Evolutionary conservation across 345 rosid species (phyloP), one percentile per base, ranked within the genome.

Genomic region (Gossypium turneri): DNA sequence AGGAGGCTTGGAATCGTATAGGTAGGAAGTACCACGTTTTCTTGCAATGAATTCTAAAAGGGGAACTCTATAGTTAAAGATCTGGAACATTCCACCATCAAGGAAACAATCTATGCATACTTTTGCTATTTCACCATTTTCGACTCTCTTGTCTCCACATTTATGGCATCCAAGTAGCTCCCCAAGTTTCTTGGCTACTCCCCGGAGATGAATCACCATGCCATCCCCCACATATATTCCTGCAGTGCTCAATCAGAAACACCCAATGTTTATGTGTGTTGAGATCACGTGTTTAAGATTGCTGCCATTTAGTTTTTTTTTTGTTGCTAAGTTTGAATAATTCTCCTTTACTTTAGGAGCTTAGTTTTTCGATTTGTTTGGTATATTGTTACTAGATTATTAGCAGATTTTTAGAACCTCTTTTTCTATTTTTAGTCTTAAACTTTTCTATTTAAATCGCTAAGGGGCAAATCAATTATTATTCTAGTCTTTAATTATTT

Each of bases 1-100:
- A 0, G 20, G 56, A 15, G 56, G 56, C 19, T 90, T 97, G 68
- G 92, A 82, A 45, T 80, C 3, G 45, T 88, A 89, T 0, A 87
- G 89, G 11, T 92, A 85, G 83, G 97, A 94, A 0, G 98, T 94
- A 47, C 98, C 98, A 12, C 62, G 6, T 58, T 2, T 3, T 4
- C 34, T 22, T 0, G 0, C 0, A 4, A 0, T 1, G 27, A 9
- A 57, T 2, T 44, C 9, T 9, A 0, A 0, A 7, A 0, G 0
- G 3, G 60, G 1, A 9, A 56, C 60, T 9, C 50, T 50, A 16
- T 64, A 41, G 0, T n/a, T 16, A 9, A 1, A 41, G 2, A 64
- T 4, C 25, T 17, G 7, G 9, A 64, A 0, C 4, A 3, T 12
- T 2, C 2, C 2, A 12, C 24, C 20, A 47, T 15, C 20, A 24